Base-by-base conservation (phyloP, 179 eudicot species). In the Spergularia azorica region DNA sequence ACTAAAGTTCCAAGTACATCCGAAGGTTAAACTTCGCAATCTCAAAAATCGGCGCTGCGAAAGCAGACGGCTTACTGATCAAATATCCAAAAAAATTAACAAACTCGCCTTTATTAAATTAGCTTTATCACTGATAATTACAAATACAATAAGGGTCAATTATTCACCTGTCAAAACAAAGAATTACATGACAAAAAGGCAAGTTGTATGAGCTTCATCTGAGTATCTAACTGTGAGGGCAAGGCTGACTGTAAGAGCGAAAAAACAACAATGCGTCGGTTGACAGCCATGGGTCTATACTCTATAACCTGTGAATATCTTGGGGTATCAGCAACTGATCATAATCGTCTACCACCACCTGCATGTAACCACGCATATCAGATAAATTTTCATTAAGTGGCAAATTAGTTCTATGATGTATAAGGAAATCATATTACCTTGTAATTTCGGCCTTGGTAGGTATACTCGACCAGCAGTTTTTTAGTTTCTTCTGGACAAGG, bases 401-500 rank as follows among this genome's bases (percentile, higher is more conserved):
- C 32, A 26, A 26, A 26, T 26, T 26, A 26, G 32, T 26, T 1
- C 1, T 26, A 26, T 26, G 32, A 39, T 63, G 26, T 21, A 16
- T 11, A 11, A 62, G 20, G 26, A 74, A 62, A 50, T 43, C 66
- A 38, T 21, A 16, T 38, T 80, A 91, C 99, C 97, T 90, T 88
- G 69, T 84, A 86, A 46, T 73, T 80, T 70, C 81, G 71, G 61
- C 87, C 87, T 12, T 74, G 79, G 57, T 76, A 90, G 3, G 90
- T 89, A 80, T 95, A 95, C 77, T 89, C 88, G 38, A 95, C 88
- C 21, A 80, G 76, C 82, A 95, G 81, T 68, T 84, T 88, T 83
- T 93, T 95, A 66, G 91, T 80, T 79, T 91, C 96, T 67, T 91
- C 93, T 0, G 99, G 99, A 83, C 98, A 93, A 78, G 97, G 97